Percentiles rank a stretch among this genome's conserved stretches.
These are phyloP conservation scores for Diplodia corticola DNA, from an alignment of 2,329 filamentous ascomycete species.

Conservation along the genomic window DNA sequence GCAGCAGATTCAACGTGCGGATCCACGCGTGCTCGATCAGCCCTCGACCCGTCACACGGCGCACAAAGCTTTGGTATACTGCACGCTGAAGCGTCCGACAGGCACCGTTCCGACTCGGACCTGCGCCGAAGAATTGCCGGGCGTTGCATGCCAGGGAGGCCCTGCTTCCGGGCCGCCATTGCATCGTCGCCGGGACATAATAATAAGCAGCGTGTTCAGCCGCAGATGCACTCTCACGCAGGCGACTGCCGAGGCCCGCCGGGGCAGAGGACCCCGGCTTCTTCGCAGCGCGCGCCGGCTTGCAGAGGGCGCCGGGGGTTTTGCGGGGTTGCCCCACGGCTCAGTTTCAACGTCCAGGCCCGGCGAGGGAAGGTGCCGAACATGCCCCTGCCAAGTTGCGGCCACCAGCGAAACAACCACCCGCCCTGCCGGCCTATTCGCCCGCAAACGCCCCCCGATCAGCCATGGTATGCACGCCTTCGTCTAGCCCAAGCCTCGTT, in stretches of 20 bases:
- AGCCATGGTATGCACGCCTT: not conserved
- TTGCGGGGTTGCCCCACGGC: conserved; percentile 18
- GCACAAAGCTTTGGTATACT: not conserved
- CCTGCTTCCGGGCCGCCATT: not conserved
- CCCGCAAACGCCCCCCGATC: not conserved
- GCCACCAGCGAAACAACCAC: conserved; percentile 16
- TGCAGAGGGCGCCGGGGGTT: not conserved
- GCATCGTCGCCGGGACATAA: not conserved
- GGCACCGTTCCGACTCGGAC: conserved; percentile 3
- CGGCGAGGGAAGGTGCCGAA: conserved; percentile 5
- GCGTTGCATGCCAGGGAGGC: not conserved
- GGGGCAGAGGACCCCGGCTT: not conserved
- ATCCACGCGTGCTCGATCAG: not conserved
- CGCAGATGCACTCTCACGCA: not conserved
- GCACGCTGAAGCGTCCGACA: not conserved
- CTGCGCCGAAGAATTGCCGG: not conserved
- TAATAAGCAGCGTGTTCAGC: not conserved
- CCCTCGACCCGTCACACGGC: not conserved
- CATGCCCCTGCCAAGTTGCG: conserved; percentile 13
- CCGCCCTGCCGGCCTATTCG: not conserved
- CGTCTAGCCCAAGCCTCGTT: not conserved
- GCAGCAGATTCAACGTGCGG: not conserved
- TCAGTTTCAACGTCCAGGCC: conserved; percentile 12
- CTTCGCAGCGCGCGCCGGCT: not conserved
- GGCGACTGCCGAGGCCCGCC: not conserved